Evolutionary conservation across 140 eudicot genomes (phyloP).

Genomic region (Bidens hawaiensis): DNA sequence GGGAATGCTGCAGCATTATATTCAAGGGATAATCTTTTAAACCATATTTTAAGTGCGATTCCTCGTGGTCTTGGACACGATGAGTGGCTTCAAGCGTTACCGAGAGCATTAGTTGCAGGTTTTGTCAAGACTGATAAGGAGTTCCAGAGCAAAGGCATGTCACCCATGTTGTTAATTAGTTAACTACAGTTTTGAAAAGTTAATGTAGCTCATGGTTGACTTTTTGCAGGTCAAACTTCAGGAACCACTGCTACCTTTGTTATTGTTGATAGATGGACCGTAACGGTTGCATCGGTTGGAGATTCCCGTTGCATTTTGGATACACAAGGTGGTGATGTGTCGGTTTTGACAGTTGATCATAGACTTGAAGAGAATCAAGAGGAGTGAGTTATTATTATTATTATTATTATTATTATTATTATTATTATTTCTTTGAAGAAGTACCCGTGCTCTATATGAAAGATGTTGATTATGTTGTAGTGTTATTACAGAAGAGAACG

Average conservation of each 20-base stretch:
- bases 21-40: conserved; percentile 66
- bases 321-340: conserved; percentile 65
- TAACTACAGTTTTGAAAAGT: neutral
- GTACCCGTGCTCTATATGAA: neutral
- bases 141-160: conserved; percentile 80
- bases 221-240: conserved; percentile 68
- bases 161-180: too few relatives aligned
- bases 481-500: conserved; percentile 74
- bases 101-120: conserved; percentile 92
- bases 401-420: too few relatives aligned
- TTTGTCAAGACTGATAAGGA: conserved; percentile 92
- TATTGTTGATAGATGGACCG: conserved; percentile 84
- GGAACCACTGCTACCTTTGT: conserved; percentile 97
- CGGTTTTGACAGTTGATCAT: conserved; percentile 81
- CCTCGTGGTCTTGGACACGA: conserved; percentile 86
- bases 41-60: conserved; percentile 65
- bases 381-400: conserved; percentile 51
- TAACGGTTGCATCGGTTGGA: conserved; percentile 92
- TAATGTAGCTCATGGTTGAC: conserved; percentile 14
- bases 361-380: conserved; percentile 88
- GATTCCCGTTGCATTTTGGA: conserved; percentile 91
- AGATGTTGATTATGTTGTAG: conserved; percentile 11
- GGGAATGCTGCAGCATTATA: conserved; percentile 91
- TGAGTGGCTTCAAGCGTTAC: conserved; percentile 95
- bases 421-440: too few relatives aligned